Conservation (phyloP, 805 yeast genomes). For the Suhomyces xylopsoci region DNA sequence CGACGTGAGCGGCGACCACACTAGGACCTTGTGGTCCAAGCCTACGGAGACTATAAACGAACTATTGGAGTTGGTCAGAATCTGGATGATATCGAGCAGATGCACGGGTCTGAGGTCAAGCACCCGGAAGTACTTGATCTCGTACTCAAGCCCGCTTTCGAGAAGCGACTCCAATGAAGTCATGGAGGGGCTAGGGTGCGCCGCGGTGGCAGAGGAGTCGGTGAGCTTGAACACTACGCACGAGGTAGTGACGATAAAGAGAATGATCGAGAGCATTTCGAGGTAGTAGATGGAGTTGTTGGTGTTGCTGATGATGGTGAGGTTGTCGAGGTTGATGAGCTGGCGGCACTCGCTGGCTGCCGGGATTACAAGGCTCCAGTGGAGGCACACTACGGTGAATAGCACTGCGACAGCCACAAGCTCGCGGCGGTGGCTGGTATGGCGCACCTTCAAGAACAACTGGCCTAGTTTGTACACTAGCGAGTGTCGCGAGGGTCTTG, state of each 20-base stretch:
- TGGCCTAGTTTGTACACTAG: slow-evolving; percentile 32
- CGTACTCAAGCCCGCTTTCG: slow-evolving; percentile 1
- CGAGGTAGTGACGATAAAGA: slow-evolving; percentile 50
- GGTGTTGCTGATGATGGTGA: slow-evolving; percentile 18
- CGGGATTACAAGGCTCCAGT: slow-evolving; percentile 22
- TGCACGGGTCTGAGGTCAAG: slow-evolving; percentile 39
- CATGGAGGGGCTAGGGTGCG: not conserved
- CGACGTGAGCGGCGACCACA: slow-evolving; percentile 66
- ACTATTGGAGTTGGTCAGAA: slow-evolving; percentile 55
- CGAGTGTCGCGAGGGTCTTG: slow-evolving; percentile 17
- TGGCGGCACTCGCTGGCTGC: slow-evolving; percentile 10
- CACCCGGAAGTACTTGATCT: slow-evolving; percentile 23
- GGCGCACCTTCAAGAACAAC: slow-evolving; percentile 27
- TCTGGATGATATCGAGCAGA: slow-evolving; percentile 57
- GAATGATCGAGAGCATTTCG: slow-evolving; percentile 52
- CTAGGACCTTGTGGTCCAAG: slow-evolving; percentile 64
- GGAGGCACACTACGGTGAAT: slow-evolving; percentile 14
- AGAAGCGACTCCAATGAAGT: not conserved
- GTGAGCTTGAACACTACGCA: slow-evolving; percentile 36
- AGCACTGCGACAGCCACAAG: slow-evolving; percentile 14
- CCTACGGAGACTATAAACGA: slow-evolving; percentile 71
- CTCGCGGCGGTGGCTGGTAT: slow-evolving; percentile 19
- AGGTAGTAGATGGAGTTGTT: slow-evolving; percentile 51
- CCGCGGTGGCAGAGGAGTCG: slow-evolving; percentile 2
- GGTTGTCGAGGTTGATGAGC: slow-evolving; percentile 7